These are phyloP conservation scores for Acrodontium crateriforme DNA, from an alignment of 2,329 filamentous ascomycete genomes.

Conservation along the genomic window DNA sequence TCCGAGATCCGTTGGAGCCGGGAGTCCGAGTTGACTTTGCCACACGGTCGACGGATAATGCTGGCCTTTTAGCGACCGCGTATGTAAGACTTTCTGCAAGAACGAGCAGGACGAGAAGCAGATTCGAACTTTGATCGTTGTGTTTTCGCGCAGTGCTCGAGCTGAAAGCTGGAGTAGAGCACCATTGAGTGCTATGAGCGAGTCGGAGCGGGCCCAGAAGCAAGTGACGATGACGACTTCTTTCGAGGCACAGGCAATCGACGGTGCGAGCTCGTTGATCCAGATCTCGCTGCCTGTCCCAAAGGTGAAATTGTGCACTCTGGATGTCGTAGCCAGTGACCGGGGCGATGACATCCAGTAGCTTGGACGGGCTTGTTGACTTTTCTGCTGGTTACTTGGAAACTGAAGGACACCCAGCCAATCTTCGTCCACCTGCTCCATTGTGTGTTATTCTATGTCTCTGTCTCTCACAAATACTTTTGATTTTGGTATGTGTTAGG, in stretches of 20 bases:
- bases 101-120: conserved; percentile 64
- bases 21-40: conserved; percentile 49
- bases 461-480: no score
- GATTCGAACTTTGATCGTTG: conserved; percentile 48
- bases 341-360: conserved; percentile 4
- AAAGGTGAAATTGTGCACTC: conserved; percentile 24
- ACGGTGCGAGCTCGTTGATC: conserved; percentile 38
- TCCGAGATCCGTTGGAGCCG: conserved; percentile 37
- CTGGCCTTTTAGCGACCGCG: conserved; percentile 47
- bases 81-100: conserved; percentile 62
- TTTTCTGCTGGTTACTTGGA: conserved; percentile 1
- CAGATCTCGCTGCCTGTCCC: conserved; percentile 34
- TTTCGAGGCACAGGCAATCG: conserved; percentile 43
- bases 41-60: conserved; percentile 47
- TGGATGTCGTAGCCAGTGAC: conserved; percentile 8
- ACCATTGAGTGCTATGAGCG: conserved; percentile 42
- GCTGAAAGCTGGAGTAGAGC: conserved; percentile 47
- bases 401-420: no score
- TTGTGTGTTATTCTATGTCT: no score
- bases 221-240: conserved; percentile 69
- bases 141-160: conserved; percentile 20
- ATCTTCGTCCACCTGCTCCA: no score
- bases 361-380: conserved; percentile 5
- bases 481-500: no score
- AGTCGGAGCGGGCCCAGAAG: conserved; percentile 61